Evolutionary conservation across 179 eudicot genomes (phyloP).

Genomic region (Beta lomatogona): DNA sequence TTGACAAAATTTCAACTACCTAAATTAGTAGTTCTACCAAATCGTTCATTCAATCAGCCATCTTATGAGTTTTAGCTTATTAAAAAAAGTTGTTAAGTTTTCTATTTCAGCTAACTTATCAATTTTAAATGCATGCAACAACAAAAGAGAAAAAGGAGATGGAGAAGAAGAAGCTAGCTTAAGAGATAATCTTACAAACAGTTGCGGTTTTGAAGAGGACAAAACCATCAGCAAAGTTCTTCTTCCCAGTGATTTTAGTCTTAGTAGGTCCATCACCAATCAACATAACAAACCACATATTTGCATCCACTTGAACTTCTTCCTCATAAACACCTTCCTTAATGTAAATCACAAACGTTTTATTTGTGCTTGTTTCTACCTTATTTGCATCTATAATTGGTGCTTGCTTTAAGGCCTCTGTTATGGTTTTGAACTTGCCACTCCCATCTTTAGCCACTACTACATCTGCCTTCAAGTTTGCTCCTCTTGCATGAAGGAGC

Average conservation of each 20-base stretch:
- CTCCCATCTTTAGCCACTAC: constrained; percentile 65
- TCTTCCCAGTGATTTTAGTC: constrained; percentile 36
- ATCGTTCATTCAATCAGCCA: too few relatives aligned
- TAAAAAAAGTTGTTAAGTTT: too few relatives aligned
- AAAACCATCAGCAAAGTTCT: constrained; percentile 37
- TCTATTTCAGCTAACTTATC: too few relatives aligned
- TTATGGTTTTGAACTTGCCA: constrained; percentile 50
- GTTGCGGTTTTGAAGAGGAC: constrained; percentile 37
- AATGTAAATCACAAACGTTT: constrained; percentile 28
- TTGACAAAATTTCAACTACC: too few relatives aligned
- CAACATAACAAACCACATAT: constrained; percentile 34
- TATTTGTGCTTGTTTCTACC: not conserved
- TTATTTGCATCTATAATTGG: constrained; percentile 12
- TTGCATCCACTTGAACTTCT: constrained; percentile 30
- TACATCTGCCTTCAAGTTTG: constrained; percentile 35
- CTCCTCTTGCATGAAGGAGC: constrained; percentile 26
- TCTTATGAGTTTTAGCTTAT: too few relatives aligned
- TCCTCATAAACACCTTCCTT: constrained; percentile 51
- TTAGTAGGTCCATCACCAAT: constrained; percentile 52
- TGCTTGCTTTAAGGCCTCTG: constrained; percentile 39
- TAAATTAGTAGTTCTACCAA: too few relatives aligned
- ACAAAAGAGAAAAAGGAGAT: not conserved
- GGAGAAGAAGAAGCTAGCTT: not conserved
- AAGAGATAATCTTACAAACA: constrained; percentile 29
- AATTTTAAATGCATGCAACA: not conserved